Evolutionary conservation across 2,329 filamentous ascomycete species (phyloP), one percentile per base, ranked within the genome.

Genomic region (Trichoderma pleuroti): DNA sequence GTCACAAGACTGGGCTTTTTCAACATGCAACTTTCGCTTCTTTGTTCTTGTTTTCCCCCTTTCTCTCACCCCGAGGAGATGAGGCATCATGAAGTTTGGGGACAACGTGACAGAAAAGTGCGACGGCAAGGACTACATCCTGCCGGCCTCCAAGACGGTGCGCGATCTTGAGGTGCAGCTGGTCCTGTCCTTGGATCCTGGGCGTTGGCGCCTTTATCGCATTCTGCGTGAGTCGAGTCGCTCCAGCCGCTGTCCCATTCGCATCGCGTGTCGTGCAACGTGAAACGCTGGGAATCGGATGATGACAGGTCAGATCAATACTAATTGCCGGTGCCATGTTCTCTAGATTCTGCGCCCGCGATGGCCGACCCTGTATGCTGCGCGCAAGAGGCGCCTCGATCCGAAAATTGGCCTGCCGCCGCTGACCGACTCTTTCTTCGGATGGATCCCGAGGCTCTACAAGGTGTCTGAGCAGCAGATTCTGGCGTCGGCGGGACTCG

Each of bases 331-430:
- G 6, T 21, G 21, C 10, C 1, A 12, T 24, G n/a, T 34, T 62
- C 6, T 56, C 4, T 56, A 96, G 93, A 84, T 94, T 61, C 84
- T 99, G 30, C 91, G 96, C 62, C 94, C 94, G 74, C 90, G 93
- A 89, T 99, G 96, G 96, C 92, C 93, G 62, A 87, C 90, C 26
- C 87, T 99, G 1, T 99, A 98, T 80, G 91, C 94, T 36, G 96
- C 96, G 60, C 90, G 96, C 71, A 96, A 94, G 82, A 90, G 91
- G 76, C 90, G 92, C 73, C 88, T 88, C 75, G 85, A 90, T 77
- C 83, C 84, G 49, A 79, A 81, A 34, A 81, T 85, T 72, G 82
- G 86, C 34, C 85, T 98, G 24, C 97, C 96, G 8, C 86, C 91
- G 39, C 87, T 99, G 11, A 93, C 95, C 21, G 89, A 94, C 78